These are phyloP conservation scores for Monilinia laxa DNA, from an alignment of 2,329 filamentous ascomycete species.

Conservation along the genomic window DNA sequence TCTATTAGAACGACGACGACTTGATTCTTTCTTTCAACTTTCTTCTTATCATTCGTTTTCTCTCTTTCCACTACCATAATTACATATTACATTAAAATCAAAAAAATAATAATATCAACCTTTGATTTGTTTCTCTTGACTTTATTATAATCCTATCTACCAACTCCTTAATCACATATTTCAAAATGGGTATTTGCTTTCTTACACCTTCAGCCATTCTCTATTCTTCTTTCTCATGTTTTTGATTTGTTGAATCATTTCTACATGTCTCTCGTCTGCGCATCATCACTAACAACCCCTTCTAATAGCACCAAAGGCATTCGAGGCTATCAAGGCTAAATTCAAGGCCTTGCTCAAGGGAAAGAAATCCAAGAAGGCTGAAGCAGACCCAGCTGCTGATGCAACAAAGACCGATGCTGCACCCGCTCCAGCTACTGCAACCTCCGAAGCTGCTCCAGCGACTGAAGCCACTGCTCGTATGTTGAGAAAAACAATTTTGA, in stretches of 20 bases:
- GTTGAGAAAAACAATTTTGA: background rate
- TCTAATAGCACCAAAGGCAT: slow-evolving; percentile 37
- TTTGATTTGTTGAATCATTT: background rate
- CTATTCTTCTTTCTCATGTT: background rate
- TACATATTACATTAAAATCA: background rate
- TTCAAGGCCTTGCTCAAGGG: slow-evolving; percentile 38
- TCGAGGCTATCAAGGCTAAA: slow-evolving; percentile 38
- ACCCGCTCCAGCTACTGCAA: slow-evolving; percentile 23
- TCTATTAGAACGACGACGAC: too few relatives aligned
- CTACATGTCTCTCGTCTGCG: background rate
- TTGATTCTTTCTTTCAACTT: background rate
- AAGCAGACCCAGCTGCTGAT: slow-evolving; percentile 14
- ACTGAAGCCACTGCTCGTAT: slow-evolving; percentile 25
- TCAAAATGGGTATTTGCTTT: slow-evolving; percentile 23
- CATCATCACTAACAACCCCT: background rate
- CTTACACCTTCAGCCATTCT: background rate
- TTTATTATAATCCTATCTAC: slow-evolving; percentile 5
- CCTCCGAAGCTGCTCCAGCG: slow-evolving; percentile 27
- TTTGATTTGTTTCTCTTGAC: background rate
- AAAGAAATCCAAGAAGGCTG: slow-evolving; percentile 36
- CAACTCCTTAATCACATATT: slow-evolving; percentile 11
- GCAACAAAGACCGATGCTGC: slow-evolving; percentile 28
- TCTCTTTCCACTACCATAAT: too few relatives aligned
- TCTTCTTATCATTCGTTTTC: background rate
- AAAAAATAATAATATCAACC: background rate